phyloP scores from a whole-genome alignment of 805 yeast species.

The Barnettozyma sucrosica region DNA sequence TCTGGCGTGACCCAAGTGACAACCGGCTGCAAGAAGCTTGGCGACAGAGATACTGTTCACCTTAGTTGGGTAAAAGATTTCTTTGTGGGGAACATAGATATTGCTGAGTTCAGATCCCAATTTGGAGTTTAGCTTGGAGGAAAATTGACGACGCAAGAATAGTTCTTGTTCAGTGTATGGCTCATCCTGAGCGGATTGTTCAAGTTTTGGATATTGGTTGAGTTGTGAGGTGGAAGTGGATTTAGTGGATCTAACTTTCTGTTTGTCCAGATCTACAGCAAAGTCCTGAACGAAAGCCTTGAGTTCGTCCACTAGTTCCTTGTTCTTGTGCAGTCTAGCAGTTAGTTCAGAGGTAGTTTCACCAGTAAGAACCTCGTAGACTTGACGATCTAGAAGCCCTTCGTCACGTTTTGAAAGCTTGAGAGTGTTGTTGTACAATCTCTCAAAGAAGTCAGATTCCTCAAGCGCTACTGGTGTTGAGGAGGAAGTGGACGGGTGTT shows the following conservation, averaged over 20 bases:
- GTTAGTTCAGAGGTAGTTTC: conserved; percentile 15
- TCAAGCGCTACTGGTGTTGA: background rate
- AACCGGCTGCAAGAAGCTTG: conserved; percentile 82
- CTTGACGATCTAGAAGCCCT: conserved; percentile 15
- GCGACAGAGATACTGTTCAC: conserved; percentile 58
- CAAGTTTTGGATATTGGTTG: conserved; percentile 52
- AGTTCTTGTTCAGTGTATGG: conserved; percentile 77
- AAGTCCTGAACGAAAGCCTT: conserved; percentile 19
- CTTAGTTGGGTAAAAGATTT: conserved; percentile 52
- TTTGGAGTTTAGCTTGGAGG: conserved; percentile 44
- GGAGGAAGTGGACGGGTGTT: too few species aligned
- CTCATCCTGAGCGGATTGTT: conserved; percentile 51
- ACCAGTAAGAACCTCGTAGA: conserved; percentile 21
- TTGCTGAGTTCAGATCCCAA: conserved; percentile 59
- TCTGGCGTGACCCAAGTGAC: conserved; percentile 90
- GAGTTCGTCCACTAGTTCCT: conserved; percentile 18
- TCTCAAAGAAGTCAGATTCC: conserved; percentile 17
- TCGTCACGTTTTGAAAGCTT: conserved; percentile 16
- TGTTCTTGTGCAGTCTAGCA: conserved; percentile 16
- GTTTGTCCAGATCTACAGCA: conserved; percentile 14
- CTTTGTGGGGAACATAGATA: conserved; percentile 66
- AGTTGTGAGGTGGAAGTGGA: conserved; percentile 5
- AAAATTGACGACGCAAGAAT: conserved; percentile 64
- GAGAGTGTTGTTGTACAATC: conserved; percentile 15
- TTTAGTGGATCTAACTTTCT: conserved; percentile 11